Evolutionary conservation across 2,329 filamentous ascomycete species (phyloP).

Genomic region (Juglanconis sp.): DNA sequence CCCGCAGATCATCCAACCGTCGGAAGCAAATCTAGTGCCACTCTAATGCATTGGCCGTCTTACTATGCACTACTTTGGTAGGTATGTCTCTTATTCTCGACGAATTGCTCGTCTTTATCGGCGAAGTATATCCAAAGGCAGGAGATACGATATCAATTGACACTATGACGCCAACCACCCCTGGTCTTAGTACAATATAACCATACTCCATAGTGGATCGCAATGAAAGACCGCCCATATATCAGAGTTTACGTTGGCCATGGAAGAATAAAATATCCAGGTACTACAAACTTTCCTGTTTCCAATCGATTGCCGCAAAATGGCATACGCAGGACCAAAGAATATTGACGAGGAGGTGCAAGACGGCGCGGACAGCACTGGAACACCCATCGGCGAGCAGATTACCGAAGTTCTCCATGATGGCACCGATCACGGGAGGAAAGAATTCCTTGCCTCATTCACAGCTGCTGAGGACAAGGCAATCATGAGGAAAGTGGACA

Average conservation of each 20-base stretch:
- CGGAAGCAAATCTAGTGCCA: neutral
- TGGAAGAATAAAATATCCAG: neutral
- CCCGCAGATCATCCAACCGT: neutral
- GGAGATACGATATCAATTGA: neutral
- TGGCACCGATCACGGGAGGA: neutral
- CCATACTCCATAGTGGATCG: neutral
- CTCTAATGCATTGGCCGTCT: neutral
- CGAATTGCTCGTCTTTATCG: neutral
- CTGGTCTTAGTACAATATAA: neutral
- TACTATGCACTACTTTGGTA: neutral
- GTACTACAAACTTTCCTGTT: neutral
- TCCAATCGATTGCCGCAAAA: neutral
- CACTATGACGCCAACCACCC: neutral
- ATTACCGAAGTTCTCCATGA: neutral
- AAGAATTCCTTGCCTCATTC: slow-evolving; percentile 34
- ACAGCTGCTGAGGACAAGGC: slow-evolving; percentile 34
- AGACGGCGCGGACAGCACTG: neutral
- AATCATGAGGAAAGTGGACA: slow-evolving; percentile 39
- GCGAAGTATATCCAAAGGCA: neutral
- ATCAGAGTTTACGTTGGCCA: neutral
- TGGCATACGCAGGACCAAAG: neutral
- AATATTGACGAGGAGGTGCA: neutral
- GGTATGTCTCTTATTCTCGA: neutral
- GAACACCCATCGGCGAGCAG: neutral
- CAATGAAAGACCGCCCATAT: neutral